phyloP scores from a whole-genome alignment of 257 asterid genomes.

The Rauvolfia tetraphylla region DNA sequence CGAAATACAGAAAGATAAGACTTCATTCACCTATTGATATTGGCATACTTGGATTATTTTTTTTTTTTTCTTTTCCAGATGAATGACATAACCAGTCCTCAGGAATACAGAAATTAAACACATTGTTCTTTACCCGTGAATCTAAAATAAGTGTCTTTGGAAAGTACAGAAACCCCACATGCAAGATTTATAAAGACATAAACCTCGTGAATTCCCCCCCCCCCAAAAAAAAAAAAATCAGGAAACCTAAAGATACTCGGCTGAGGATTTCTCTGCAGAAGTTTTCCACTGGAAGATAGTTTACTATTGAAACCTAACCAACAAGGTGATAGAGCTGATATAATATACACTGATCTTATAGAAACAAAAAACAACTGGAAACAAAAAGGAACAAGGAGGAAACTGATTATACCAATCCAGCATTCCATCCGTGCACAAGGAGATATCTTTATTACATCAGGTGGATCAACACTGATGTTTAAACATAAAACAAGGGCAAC shows the following conservation, averaged over 20 bases:
- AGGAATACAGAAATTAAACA: not conserved
- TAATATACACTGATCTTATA: not conserved
- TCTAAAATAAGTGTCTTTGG: not conserved
- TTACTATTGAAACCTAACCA: not conserved
- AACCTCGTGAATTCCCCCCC: not conserved
- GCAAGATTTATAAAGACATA: not conserved
- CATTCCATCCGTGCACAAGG: constrained; percentile 99
- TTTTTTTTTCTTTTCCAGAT: not conserved
- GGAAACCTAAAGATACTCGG: not conserved
- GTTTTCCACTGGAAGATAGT: not conserved
- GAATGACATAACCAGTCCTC: not conserved
- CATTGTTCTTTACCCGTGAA: not conserved
- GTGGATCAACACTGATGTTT: constrained; percentile 95
- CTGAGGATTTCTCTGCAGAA: not conserved
- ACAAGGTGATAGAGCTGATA: not conserved
- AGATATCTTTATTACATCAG: constrained; percentile 98
- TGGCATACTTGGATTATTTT: not conserved
- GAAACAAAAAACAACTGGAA: not conserved
- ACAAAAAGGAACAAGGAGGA: constrained; percentile 20
- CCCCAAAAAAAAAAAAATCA: no score
- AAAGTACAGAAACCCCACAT: not conserved
- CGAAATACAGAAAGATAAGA: no score
- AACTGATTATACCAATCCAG: constrained; percentile 78
- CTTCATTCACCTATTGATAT: not conserved
- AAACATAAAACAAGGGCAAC: constrained; percentile 95